Percentiles rank a stretch among this genome's conserved stretches.
phyloP scores from a whole-genome alignment of 148 eudicot genomes.

The Silene uniflora region DNA sequence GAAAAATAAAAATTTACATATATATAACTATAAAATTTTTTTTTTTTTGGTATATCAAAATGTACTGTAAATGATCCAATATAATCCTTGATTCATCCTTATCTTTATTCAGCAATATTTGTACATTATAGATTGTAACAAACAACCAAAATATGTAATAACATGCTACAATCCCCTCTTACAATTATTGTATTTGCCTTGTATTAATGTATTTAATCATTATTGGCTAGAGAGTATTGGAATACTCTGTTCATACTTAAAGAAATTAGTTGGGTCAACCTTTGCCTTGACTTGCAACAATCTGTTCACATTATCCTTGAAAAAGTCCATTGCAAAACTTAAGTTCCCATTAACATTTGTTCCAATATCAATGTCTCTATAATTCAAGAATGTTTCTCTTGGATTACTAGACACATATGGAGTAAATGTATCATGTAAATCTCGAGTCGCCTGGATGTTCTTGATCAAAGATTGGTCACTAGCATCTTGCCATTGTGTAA shows the following conservation, averaged over 20 bases:
- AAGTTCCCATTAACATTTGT: slow-evolving; percentile 20
- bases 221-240: background rate
- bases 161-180: no score
- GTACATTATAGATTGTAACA: no score
- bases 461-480: background rate
- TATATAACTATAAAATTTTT: no score
- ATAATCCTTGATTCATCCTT: no score
- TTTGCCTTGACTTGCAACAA: slow-evolving; percentile 32
- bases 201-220: no score
- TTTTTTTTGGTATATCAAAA: no score
- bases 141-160: no score
- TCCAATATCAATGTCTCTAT: slow-evolving; percentile 37
- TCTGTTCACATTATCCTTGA: slow-evolving; percentile 32
- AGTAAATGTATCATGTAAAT: slow-evolving; percentile 26
- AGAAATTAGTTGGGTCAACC: slow-evolving; percentile 37
- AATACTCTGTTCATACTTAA: slow-evolving; percentile 32
- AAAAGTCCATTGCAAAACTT: slow-evolving; percentile 32
- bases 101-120: no score
- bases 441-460: slow-evolving; percentile 19
- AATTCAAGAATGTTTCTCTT: slow-evolving; percentile 35
- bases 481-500: slow-evolving; percentile 26
- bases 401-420: slow-evolving; percentile 33
- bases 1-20: no score
- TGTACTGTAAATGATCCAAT: no score
- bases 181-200: no score